Conservation (phyloP, 371 early-diverging fungal genomes). For the Rhizopus delemar region DNA sequence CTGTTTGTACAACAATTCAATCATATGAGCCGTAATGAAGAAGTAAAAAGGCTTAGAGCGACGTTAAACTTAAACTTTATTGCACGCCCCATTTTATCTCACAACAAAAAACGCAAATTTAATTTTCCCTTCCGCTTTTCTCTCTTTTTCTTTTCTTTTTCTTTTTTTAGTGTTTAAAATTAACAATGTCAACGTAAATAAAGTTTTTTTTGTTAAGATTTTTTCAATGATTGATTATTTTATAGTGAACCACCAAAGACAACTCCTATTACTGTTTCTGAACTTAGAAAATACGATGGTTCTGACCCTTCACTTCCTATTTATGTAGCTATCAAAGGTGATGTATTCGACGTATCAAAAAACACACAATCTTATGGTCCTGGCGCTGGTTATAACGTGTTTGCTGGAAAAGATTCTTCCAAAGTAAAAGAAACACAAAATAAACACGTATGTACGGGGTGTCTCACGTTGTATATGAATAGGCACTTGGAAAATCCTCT, state of each 20-base stretch:
- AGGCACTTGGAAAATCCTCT: conserved; percentile 79
- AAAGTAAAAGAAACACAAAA: conserved; percentile 38
- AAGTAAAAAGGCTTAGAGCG: not conserved
- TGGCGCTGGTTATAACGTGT: conserved; percentile 69
- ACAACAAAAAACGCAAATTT: not conserved
- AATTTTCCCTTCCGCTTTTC: not conserved
- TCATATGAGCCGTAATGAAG: not conserved
- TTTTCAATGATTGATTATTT: conserved; percentile 4
- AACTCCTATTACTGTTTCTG: conserved; percentile 57
- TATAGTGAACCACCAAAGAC: conserved; percentile 53
- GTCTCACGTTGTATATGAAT: not conserved
- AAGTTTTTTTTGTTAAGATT: not conserved
- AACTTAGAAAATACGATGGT: conserved; percentile 75
- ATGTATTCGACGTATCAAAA: conserved; percentile 77
- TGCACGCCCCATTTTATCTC: too few species aligned
- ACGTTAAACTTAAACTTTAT: too few species aligned
- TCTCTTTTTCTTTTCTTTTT: not conserved
- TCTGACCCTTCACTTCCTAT: conserved; percentile 65
- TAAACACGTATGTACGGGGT: not conserved
- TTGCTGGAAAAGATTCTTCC: conserved; percentile 82
- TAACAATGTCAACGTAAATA: conserved; percentile 1
- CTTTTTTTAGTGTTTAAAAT: not conserved
- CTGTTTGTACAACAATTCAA: conserved; percentile 3
- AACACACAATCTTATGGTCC: conserved; percentile 71
- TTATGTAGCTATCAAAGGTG: conserved; percentile 83